Conservation (phyloP, 2,329 filamentous ascomycete species). For the Aspergillus quadrilineatus region DNA sequence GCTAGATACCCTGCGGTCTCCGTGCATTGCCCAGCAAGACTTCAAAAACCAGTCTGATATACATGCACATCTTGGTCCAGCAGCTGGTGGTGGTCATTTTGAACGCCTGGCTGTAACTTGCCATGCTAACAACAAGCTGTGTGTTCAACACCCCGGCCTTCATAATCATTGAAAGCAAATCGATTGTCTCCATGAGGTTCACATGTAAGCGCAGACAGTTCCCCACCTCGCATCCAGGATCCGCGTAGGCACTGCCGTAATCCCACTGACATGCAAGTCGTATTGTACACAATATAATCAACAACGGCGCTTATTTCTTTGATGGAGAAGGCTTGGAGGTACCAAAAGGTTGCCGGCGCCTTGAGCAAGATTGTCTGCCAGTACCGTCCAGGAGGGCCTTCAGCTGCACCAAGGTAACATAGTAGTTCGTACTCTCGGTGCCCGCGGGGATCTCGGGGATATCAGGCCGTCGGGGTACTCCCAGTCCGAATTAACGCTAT, state of each 20-base stretch:
- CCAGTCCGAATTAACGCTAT: slow-evolving; percentile 16
- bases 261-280: slow-evolving; percentile 28
- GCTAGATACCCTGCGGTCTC: slow-evolving; percentile 40
- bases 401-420: slow-evolving; percentile 26
- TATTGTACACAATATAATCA: slow-evolving; percentile 43
- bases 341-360: slow-evolving; percentile 34
- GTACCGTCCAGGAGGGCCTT: slow-evolving; percentile 19
- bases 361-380: slow-evolving; percentile 27
- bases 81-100: not conserved
- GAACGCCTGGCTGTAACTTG: slow-evolving; percentile 1
- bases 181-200: slow-evolving; percentile 39
- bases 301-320: slow-evolving; percentile 26
- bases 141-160: not conserved
- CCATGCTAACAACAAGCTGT: not conserved
- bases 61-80: not conserved
- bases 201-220: slow-evolving; percentile 13
- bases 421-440: slow-evolving; percentile 35
- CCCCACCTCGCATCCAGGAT: not conserved
- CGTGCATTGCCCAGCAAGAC: slow-evolving; percentile 38
- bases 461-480: slow-evolving; percentile 28
- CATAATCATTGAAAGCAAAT: slow-evolving; percentile 31
- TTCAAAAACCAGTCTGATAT: slow-evolving; percentile 24
- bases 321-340: slow-evolving; percentile 33
- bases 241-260: not conserved
- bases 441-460: slow-evolving; percentile 39